A percentile compares a stretch with the other conserved stretches of the same genome.
Conservation (phyloP, 2,329 filamentous ascomycete species). For the Aurifilum marmelostoma region DNA sequence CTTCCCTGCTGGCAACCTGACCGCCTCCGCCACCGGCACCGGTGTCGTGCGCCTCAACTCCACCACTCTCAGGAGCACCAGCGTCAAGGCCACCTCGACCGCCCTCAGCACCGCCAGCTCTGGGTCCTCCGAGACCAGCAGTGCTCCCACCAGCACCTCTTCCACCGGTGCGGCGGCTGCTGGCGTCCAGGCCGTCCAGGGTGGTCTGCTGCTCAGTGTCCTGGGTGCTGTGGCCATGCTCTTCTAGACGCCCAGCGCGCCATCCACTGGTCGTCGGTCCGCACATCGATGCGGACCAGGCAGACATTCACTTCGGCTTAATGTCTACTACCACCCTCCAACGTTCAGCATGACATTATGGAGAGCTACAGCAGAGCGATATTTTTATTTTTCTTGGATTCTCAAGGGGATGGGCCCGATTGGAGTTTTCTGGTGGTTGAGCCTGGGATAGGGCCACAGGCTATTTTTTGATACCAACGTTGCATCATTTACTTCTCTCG, state of each 20-base stretch:
- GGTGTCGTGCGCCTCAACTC: slow-evolving; percentile 15
- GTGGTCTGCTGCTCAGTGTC: slow-evolving; percentile 25
- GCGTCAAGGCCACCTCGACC: slow-evolving; percentile 18
- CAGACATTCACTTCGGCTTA: background rate
- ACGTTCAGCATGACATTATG: slow-evolving; percentile 23
- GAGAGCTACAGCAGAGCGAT: slow-evolving; percentile 16
- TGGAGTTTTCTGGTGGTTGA: slow-evolving; percentile 18
- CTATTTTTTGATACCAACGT: slow-evolving; percentile 29
- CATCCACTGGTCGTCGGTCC: background rate
- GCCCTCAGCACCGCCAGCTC: slow-evolving; percentile 8
- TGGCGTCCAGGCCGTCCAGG: slow-evolving; percentile 22
- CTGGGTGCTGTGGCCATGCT: slow-evolving; percentile 28
- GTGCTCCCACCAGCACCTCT: slow-evolving; percentile 34
- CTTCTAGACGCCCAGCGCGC: slow-evolving; percentile 5
- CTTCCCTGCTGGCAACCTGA: slow-evolving; percentile 42
- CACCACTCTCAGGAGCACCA: slow-evolving; percentile 3
- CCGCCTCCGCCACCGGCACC: slow-evolving; percentile 34
- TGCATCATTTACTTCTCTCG: slow-evolving; percentile 18
- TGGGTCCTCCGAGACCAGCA: slow-evolving; percentile 19
- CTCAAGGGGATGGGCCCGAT: slow-evolving; percentile 19
- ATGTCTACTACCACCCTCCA: slow-evolving; percentile 15
- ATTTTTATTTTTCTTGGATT: slow-evolving; percentile 15
- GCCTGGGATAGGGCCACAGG: slow-evolving; percentile 13
- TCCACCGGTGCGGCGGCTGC: slow-evolving; percentile 30
- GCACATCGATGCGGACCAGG: background rate